Base-by-base conservation (phyloP, 2,329 filamentous ascomycete genomes). In the Exophiala phaeomuriformis region DNA sequence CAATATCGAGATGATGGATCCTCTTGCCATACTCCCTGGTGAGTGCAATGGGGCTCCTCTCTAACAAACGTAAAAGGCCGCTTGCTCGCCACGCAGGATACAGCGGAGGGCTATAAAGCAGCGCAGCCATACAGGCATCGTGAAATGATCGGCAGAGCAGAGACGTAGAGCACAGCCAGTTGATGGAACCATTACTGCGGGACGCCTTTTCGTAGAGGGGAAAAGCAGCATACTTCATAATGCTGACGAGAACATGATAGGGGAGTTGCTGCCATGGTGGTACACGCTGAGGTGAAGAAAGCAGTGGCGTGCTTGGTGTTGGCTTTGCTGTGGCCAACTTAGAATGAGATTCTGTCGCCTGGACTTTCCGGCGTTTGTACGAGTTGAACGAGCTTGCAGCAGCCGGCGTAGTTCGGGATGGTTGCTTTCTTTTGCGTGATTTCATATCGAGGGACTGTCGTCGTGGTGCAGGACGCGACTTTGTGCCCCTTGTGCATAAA, bases 71-170 rank as follows among this genome's bases (percentile, higher is more conserved):
- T 10, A 78, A 64, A 19, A 81, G 66, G 37, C 71, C 67, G 57
- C 75, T 74, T 8, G 72, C 72, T 57, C 77, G 75, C 33, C 70
- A 67, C 35, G 74, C 69, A 1, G 77, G 75, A 54, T 78, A 75
- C 42, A 93, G 72, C 1, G 83, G 82, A 5, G 87, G 87, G 3
- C 75, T 80, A 44, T 78, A 75, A 66, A 93, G 93, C 3, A 94
- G 74, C 1, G 81, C 84, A 3, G 82, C 82, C 47, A 93, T 69
- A 1, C 86, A 86, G 3, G 88, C 85, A 62, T 90, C 87, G 0
- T 79, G 72, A 53, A 90, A 88, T 2, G 75, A 68, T 47, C 75
- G 79, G 61, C 84, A 90, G 10, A 82, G 71, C 1, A 77, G 74
- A 35, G 85, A 81, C 42, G 79, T 72, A n/a, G 75, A 73, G 6